Evolutionary conservation across 306 rosid genomes (phyloP).

Genomic region (Lathyrus sativus): DNA sequence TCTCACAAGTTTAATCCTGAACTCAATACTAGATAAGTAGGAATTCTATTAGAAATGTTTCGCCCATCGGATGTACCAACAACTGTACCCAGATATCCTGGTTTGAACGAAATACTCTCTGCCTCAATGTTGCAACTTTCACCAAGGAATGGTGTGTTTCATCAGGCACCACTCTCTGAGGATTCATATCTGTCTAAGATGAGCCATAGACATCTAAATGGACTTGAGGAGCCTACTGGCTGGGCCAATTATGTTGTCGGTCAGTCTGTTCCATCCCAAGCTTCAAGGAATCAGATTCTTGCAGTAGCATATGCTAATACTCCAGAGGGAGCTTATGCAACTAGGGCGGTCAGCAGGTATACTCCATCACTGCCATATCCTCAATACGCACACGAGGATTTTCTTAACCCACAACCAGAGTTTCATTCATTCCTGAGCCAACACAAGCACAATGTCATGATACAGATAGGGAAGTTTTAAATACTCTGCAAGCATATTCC

Average conservation of each 20-base stretch:
- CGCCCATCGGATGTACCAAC: neutral
- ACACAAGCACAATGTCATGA: no score
- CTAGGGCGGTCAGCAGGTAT: no score
- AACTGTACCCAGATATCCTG: constrained; percentile 27
- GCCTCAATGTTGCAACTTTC: neutral
- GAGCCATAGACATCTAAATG: constrained; percentile 35
- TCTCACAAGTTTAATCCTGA: constrained; percentile 49
- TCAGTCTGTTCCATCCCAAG: constrained; percentile 34
- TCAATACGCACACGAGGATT: no score
- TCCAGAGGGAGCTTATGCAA: no score
- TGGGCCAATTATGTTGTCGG: constrained; percentile 24
- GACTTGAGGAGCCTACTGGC: constrained; percentile 14
- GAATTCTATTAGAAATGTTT: no score
- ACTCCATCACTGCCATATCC: no score
- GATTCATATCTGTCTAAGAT: constrained; percentile 18
- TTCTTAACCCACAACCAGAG: no score
- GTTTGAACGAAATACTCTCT: constrained; percentile 6
- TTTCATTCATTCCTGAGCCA: no score
- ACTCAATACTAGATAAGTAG: no score
- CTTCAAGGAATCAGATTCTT: constrained; percentile 37
- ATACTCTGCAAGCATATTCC: no score
- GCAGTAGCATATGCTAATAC: constrained; percentile 10
- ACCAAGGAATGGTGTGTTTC: constrained; percentile 27
- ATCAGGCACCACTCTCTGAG: constrained; percentile 18
- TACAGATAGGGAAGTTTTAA: no score